Conservation (phyloP, 129 eudicot genomes). For the Heracleum sosnowskyi region DNA sequence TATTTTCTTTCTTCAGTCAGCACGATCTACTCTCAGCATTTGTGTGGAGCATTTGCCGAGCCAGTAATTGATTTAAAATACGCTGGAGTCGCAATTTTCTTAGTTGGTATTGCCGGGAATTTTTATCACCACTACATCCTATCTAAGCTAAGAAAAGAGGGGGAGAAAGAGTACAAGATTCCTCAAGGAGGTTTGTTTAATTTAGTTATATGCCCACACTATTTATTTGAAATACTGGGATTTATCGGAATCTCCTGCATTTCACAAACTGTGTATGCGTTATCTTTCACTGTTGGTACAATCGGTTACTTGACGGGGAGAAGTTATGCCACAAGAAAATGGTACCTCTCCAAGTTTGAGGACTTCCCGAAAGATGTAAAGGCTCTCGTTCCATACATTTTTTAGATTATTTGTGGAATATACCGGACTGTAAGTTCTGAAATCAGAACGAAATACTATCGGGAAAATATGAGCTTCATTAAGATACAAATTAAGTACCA, state of each 20-base stretch:
- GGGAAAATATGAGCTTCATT: neutral
- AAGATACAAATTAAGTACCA: too few species aligned
- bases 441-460: neutral
- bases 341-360: slow-evolving; percentile 12
- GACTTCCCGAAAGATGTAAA: slow-evolving; percentile 12
- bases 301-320: slow-evolving; percentile 39
- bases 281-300: slow-evolving; percentile 4
- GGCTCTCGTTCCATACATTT: slow-evolving; percentile 13
- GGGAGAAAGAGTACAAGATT: slow-evolving; percentile 46
- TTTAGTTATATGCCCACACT: slow-evolving; percentile 64
- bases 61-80: slow-evolving; percentile 13
- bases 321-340: slow-evolving; percentile 28
- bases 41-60: neutral
- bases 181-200: slow-evolving; percentile 60
- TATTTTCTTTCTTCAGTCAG: neutral
- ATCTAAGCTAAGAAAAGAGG: slow-evolving; percentile 37
- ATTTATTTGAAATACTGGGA: slow-evolving; percentile 37
- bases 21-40: neutral
- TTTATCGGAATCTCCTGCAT: neutral
- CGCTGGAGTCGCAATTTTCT: neutral
- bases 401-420: neutral
- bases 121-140: slow-evolving; percentile 60
- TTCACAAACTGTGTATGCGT: neutral
- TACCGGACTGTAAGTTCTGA: neutral
- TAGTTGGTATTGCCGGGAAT: neutral